Conservation (phyloP, 2,329 filamentous ascomycete species). For the Pestalotiopsis sp. region DNA sequence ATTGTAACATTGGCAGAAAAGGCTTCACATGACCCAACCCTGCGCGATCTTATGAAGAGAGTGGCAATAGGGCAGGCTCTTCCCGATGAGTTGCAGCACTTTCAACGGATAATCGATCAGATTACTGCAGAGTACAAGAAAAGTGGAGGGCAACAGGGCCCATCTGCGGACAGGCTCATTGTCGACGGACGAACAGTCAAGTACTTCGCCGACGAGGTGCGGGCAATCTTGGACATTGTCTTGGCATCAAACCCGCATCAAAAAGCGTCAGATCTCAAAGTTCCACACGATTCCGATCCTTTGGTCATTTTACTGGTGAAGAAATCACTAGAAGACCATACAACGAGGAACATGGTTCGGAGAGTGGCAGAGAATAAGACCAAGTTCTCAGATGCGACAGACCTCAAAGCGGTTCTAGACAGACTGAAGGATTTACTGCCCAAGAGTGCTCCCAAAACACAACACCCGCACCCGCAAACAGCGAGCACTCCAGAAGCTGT, state of each 20-base stretch:
- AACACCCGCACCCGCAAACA: conserved; percentile 25
- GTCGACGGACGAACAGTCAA: conserved; percentile 59
- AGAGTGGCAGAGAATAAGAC: conserved; percentile 55
- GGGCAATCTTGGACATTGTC: conserved; percentile 59
- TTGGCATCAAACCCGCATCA: conserved; percentile 60
- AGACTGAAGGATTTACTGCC: conserved; percentile 44
- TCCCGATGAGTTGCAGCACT: conserved; percentile 70
- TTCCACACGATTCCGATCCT: conserved; percentile 56
- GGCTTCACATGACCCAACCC: conserved; percentile 70
- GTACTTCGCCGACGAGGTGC: conserved; percentile 62
- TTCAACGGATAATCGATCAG: conserved; percentile 80
- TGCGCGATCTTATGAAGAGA: conserved; percentile 81
- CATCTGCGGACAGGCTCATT: conserved; percentile 55
- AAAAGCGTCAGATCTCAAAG: conserved; percentile 52
- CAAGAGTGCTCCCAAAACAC: conserved; percentile 33
- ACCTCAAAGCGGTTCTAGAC: conserved; percentile 56
- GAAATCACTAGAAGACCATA: conserved; percentile 54
- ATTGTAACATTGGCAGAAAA: conserved; percentile 78
- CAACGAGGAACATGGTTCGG: conserved; percentile 51
- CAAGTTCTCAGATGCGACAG: conserved; percentile 53
- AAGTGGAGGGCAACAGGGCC: conserved; percentile 51
- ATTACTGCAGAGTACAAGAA: conserved; percentile 64
- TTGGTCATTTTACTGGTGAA: conserved; percentile 60
- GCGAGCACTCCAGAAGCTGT: conserved; percentile 34
- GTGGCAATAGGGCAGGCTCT: conserved; percentile 76